phyloP scores from a whole-genome alignment of 352 stramenopile species.

The Phytophthora uliginosa region DNA sequence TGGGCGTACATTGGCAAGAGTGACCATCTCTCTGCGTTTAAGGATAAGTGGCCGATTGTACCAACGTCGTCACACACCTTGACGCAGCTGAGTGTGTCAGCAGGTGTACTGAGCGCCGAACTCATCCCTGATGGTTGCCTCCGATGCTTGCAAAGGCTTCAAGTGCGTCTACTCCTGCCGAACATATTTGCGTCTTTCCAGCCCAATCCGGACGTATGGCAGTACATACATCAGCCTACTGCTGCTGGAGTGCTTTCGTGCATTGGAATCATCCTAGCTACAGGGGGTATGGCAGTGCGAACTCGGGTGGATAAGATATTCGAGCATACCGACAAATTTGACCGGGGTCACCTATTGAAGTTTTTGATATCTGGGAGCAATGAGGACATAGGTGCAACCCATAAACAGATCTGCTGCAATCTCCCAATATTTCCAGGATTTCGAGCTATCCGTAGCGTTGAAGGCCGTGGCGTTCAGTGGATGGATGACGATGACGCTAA shows the following conservation, averaged over 20 bases:
- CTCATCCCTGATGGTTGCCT: constrained; percentile 58
- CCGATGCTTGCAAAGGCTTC: constrained; percentile 53
- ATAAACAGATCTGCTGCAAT: constrained; percentile 46
- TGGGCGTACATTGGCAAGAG: constrained; percentile 73
- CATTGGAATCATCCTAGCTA: constrained; percentile 37
- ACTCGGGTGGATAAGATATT: constrained; percentile 24
- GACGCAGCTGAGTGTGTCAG: constrained; percentile 47
- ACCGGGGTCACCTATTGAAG: constrained; percentile 51
- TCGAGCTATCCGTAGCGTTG: constrained; percentile 4
- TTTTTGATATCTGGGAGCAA: constrained; percentile 56
- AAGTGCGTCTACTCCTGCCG: constrained; percentile 63
- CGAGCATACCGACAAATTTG: constrained; percentile 22
- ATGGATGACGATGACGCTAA: constrained; percentile 14
- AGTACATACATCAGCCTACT: constrained; percentile 80
- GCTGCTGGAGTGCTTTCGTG: constrained; percentile 61
- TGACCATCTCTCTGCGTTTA: constrained; percentile 48
- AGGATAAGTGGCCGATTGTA: constrained; percentile 79
- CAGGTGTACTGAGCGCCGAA: constrained; percentile 64
- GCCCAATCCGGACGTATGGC: constrained; percentile 69
- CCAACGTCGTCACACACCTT: constrained; percentile 59
- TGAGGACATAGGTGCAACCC: constrained; percentile 44
- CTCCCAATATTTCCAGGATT: constrained; percentile 71
- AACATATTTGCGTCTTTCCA: constrained; percentile 66
- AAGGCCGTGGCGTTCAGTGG: constrained; percentile 40
- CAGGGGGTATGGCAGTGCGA: constrained; percentile 2